Evolutionary conservation across 2,329 filamentous ascomycete species (phyloP), one percentile per base, ranked within the genome.

Genomic region (Botrytis sinoallii): DNA sequence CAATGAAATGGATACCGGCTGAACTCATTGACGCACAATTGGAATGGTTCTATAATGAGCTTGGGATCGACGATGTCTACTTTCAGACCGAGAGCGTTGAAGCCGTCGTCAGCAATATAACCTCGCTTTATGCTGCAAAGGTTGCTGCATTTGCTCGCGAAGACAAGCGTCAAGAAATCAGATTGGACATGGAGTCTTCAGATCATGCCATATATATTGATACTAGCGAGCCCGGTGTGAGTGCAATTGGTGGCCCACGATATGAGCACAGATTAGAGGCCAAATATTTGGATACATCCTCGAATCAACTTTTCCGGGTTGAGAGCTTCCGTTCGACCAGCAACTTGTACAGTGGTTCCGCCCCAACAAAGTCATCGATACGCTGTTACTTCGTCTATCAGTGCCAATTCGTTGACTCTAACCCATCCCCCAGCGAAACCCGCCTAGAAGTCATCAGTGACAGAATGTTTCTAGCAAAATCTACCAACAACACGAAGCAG

Each of bases 341-440:
- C 76, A 90, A 91, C 46, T 86, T 98, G 60, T 69, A 55, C 14
- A 93, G 93, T 14, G 87, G 86, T 74, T 85, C 90, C 63, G 64
- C 52, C 40, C 88, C 89, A 75, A 91, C 92, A 73, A 92, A 94
- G 80, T 91, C 95, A 74, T 93, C 95, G 72, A 87, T 99, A 73
- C 92, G 96, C 76, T 99, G 96, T 86, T 99, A 99, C 86, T 99
- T 99, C 82, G 94, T 99, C 78, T 99, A 99, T 86, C 93, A 97
- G 84, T 97, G 95, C 83, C 90, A 92, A 81, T 99, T 98, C 83
- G 90, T 90, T 78, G 90, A 95, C 79, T 86, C 92, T 14, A 90
- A 90, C 76, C 93, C 95, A 0, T 85, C 87, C 25, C 89, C 91
- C 20, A 89, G 90, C 70, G 96, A 98, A 87, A 97, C 94, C 48